Conservation (phyloP, 805 yeast genomes). For the Ogataea salicorniae region DNA sequence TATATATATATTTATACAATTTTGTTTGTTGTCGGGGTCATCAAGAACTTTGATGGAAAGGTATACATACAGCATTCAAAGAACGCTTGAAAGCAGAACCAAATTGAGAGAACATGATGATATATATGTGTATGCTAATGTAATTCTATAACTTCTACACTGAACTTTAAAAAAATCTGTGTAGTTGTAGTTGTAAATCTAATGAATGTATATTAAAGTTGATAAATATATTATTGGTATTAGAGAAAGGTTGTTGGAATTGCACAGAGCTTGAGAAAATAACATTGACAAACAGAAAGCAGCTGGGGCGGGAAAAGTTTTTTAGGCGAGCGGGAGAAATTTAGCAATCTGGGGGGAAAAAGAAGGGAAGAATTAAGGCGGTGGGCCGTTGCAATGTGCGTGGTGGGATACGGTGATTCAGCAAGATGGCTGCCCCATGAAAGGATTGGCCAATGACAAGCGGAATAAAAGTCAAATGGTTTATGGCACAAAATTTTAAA, state of each 20-base stretch:
- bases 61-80: conserved; percentile 30
- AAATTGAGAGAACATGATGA: conserved; percentile 30
- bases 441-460: conserved; percentile 16
- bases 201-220: background rate
- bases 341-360: background rate
- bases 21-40: too few relatives aligned
- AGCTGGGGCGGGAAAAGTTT: background rate
- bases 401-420: background rate
- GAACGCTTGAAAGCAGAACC: conserved; percentile 33
- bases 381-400: background rate
- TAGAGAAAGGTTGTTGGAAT: background rate
- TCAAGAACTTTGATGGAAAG: background rate
- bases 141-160: background rate
- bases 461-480: conserved; percentile 17
- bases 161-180: background rate
- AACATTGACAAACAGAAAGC: too few relatives aligned
- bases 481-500: background rate
- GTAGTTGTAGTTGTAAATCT: background rate
- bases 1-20: too few relatives aligned
- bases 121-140: background rate
- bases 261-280: too few relatives aligned
- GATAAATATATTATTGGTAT: background rate
- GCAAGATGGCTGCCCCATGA: background rate
- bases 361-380: background rate
- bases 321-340: background rate